Evolutionary conservation across 192 early-diverging fungal species (phyloP).

Genomic region (Coemansia interrupta): DNA sequence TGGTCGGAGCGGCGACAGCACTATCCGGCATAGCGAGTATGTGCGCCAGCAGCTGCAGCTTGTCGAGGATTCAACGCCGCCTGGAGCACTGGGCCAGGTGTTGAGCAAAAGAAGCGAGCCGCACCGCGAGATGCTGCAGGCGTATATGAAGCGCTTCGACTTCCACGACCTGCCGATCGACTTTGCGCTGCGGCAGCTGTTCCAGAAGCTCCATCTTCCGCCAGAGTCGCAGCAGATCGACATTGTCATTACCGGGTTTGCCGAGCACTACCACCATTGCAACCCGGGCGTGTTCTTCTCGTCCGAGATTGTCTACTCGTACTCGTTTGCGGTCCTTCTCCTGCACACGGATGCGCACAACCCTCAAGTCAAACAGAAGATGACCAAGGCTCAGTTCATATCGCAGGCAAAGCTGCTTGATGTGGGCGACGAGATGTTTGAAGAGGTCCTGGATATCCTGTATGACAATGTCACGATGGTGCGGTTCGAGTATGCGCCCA

Average conservation of each 20-base stretch:
- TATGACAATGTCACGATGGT: slow-evolving; percentile 53
- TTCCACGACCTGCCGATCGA: slow-evolving; percentile 64
- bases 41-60: slow-evolving; percentile 35
- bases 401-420: slow-evolving; percentile 67
- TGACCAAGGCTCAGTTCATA: slow-evolving; percentile 78
- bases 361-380: slow-evolving; percentile 72
- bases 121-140: slow-evolving; percentile 57
- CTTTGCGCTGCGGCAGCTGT: slow-evolving; percentile 66
- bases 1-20: neutral
- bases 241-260: slow-evolving; percentile 71
- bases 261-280: slow-evolving; percentile 64
- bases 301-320: slow-evolving; percentile 66
- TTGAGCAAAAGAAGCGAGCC: slow-evolving; percentile 57
- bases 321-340: slow-evolving; percentile 77
- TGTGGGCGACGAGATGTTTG: slow-evolving; percentile 59
- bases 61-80: slow-evolving; percentile 35
- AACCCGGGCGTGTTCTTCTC: slow-evolving; percentile 64
- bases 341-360: slow-evolving; percentile 88
- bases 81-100: slow-evolving; percentile 52
- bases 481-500: slow-evolving; percentile 49
- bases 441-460: slow-evolving; percentile 69
- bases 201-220: slow-evolving; percentile 69
- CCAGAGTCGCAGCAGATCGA: slow-evolving; percentile 85
- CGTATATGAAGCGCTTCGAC: slow-evolving; percentile 61
- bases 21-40: slow-evolving; percentile 24